Evolutionary conservation across 2,329 filamentous ascomycete genomes (phyloP).

Genomic region (Ambrosiella beaveri): DNA sequence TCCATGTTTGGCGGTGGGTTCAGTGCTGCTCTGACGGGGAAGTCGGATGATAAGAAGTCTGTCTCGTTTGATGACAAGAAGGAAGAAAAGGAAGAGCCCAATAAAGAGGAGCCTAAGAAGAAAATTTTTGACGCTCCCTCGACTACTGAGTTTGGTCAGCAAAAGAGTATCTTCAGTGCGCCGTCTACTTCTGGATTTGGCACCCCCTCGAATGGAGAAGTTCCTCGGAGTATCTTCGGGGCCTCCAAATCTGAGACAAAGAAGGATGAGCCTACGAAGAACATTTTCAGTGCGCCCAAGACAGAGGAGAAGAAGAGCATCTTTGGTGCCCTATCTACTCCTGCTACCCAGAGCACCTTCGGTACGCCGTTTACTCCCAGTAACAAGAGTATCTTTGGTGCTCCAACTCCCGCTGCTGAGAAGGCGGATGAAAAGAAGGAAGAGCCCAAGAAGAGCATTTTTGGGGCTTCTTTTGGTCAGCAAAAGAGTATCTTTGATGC

Average conservation of each 20-base stretch:
- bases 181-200: not conserved
- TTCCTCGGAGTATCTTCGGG: not conserved
- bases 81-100: not conserved
- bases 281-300: not conserved
- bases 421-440: not conserved
- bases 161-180: conserved; percentile 4
- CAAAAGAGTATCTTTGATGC: conserved; percentile 5
- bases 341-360: not conserved
- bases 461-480: not conserved
- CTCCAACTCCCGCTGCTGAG: not conserved
- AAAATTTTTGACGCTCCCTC: conserved; percentile 17
- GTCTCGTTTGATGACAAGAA: not conserved
- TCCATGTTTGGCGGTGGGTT: conserved; percentile 46
- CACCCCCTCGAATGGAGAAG: not conserved
- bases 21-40: conserved; percentile 34
- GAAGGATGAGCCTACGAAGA: not conserved
- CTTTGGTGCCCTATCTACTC: not conserved
- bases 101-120: conserved; percentile 16
- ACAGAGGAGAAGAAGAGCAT: not conserved
- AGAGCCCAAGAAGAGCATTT: not conserved
- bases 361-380: not conserved
- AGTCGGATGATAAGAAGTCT: conserved; percentile 26
- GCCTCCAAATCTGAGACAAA: not conserved
- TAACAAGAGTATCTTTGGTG: conserved; percentile 8
- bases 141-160: conserved; percentile 3